Evolutionary conservation across 1,139 yeast species (phyloP), one percentile per base, ranked within the genome.

Genomic region (Blastobotrys indianensis): DNA sequence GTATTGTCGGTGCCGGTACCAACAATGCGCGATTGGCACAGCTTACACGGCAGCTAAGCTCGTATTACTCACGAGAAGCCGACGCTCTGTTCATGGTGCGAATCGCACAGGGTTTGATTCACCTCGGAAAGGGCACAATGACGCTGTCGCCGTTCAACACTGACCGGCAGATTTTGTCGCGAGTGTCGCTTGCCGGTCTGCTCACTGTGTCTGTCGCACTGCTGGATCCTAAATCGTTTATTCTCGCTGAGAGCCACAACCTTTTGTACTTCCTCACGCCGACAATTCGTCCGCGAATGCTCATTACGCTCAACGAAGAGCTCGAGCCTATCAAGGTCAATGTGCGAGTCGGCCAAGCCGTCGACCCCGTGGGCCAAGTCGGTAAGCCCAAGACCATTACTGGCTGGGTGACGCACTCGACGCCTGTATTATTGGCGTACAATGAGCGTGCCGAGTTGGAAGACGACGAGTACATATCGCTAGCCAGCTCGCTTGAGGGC

Each of bases 331-430:
- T 92, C 55, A 92, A 92, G 72, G 97, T 92, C 10, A 92, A 88
- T 58, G 98, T 92, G 7, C 80, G 98, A 62, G 97, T 94, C 34
- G 98, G 98, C 54, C 97, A 92, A 70, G 97, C 98, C 4, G 98
- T 94, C 39, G 98, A 94, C 65, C 87, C 90, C 39, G 97, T 94
- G 51, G 98, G 98, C 32, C 97, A 90, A 67, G 98, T 97, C 0
- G 98, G 99, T 71, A 87, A 87, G 60, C 98, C 98, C 37, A 92
- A 92, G 72, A 90, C 97, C 23, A 94, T 94, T 43, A 94, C 98
- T 4, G 98, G 98, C 37, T 94, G 98, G 98, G 97, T 92, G 20
- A 94, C 99, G 1, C 98, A 94, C 63, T 85, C 94, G 5, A 92
- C 98, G 0, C 99, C 99, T 0, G 98, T 92, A 20, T 73, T 94